Conservation (phyloP, 495 filamentous ascomycete genomes). For the Penicillium paxilli region DNA sequence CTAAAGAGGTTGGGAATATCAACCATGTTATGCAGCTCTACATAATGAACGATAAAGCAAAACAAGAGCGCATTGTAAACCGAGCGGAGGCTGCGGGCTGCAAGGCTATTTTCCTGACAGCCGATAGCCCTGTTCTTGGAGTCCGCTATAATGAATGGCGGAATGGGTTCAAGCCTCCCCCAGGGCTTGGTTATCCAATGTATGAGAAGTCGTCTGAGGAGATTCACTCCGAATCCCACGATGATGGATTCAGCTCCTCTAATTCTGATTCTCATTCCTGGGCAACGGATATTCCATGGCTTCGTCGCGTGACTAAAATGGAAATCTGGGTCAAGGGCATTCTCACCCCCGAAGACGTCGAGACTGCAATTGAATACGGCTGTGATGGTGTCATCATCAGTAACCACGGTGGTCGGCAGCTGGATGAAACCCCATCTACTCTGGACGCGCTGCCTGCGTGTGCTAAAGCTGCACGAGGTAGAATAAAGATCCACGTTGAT, state of each 20-base stretch:
- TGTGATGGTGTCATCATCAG: constrained; percentile 60
- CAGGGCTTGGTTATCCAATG: constrained; percentile 36
- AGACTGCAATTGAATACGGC: constrained; percentile 52
- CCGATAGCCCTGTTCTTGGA: constrained; percentile 82
- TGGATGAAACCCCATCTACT: constrained; percentile 64
- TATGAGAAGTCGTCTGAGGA: constrained; percentile 64
- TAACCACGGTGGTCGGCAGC: constrained; percentile 70
- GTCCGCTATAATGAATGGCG: constrained; percentile 42
- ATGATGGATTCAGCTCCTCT: constrained; percentile 54
- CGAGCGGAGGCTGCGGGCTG: constrained; percentile 47
- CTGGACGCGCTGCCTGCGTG: constrained; percentile 65
- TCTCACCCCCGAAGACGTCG: constrained; percentile 55
- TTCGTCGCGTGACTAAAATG: constrained; percentile 54
- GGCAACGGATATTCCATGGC: constrained; percentile 45
- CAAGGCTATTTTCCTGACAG: constrained; percentile 71
- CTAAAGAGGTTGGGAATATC: constrained; percentile 42
- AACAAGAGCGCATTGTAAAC: constrained; percentile 53
- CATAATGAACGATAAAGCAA: constrained; percentile 62
- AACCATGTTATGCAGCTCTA: constrained; percentile 68
- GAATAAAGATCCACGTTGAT: constrained; percentile 66
- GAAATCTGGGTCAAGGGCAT: constrained; percentile 59
- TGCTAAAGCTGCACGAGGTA: constrained; percentile 55
- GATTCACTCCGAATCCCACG: constrained; percentile 55
- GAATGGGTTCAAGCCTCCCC: constrained; percentile 36
- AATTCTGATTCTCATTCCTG: constrained; percentile 68